These are phyloP conservation scores for Rhizophagus clarus DNA, from an alignment of 192 early-diverging fungal species.

Conservation along the genomic window DNA sequence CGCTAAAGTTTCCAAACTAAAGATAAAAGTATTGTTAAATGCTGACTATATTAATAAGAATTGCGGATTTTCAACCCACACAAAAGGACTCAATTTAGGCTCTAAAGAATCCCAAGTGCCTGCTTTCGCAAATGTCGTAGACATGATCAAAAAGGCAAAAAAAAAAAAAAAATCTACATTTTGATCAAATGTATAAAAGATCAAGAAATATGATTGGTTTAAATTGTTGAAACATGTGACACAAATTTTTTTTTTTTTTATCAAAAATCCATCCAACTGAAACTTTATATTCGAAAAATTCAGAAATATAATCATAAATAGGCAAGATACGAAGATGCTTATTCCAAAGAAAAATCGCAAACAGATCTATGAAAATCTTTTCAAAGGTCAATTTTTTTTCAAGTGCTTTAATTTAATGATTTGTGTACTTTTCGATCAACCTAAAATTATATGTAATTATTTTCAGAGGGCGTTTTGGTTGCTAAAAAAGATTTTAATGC, in stretches of 20 bases:
- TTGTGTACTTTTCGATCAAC: slow-evolving; percentile 31
- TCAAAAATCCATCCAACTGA: not conserved
- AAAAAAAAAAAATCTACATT: too few species aligned
- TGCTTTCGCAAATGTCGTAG: slow-evolving; percentile 37
- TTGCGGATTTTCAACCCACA: slow-evolving; percentile 19
- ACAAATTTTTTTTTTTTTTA: not conserved
- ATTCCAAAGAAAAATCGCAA: slow-evolving; percentile 97
- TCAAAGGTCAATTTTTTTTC: slow-evolving; percentile 61
- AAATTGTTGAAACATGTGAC: not conserved
- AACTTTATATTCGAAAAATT: not conserved
- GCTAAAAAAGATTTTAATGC: slow-evolving; percentile 99
- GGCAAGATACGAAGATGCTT: slow-evolving; percentile 67
- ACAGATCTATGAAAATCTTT: slow-evolving; percentile 92
- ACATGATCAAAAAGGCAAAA: not conserved
- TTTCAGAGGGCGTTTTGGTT: slow-evolving; percentile 94
- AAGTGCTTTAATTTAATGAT: not conserved
- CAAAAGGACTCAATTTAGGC: slow-evolving; percentile 55
- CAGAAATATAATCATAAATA: not conserved
- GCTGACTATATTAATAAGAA: not conserved
- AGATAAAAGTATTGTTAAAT: not conserved
- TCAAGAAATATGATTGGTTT: not conserved
- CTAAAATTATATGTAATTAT: not conserved
- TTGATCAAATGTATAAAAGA: not conserved
- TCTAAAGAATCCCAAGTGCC: slow-evolving; percentile 64
- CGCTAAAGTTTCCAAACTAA: slow-evolving; percentile 57